Evolutionary conservation across 106 monocot species (phyloP), one percentile per base, ranked within the genome.

Genomic region (Allium cepa): DNA sequence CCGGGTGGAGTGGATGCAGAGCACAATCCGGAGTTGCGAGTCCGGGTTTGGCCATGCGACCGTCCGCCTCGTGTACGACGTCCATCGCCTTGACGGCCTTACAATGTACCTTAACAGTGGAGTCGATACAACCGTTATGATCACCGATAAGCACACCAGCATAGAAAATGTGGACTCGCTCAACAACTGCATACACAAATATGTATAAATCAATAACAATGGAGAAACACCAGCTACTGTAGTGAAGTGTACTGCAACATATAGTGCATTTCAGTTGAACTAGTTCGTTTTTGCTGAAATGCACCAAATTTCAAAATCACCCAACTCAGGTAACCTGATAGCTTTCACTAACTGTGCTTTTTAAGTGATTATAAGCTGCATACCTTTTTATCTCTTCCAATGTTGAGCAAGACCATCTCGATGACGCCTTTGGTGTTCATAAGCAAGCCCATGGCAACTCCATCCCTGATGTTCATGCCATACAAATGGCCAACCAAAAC

Each of bases 381-480:
- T 10, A 76, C 80, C 77, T 77, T 67, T 62, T 82, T 82, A 52
- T 85, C 85, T 5, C 66, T 62, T 10, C 77, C 86, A 26, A 92
- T 78, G 68, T 84, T 79, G 70, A 92, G 87, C 52, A 85, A 52
- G 45, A 84, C 75, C 45, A 92, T 73, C 75, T 92, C 88, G 14
- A 83, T 69, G 47, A 83, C 26, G 10, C 88, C 88, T 46, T 85
- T 81, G 59, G 83, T 77, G 75, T 85, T 92, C 80, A 92, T 85
- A 22, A 88, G 76, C 10, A 88, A 52, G n/a, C 87, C 83, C 11
- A 85, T 71, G 1, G 80, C 58, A 10, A 83, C 11, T 8, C 84
- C 87, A 5, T 84, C 84, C n/a, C 76, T 69, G 10, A 64, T 55
- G 2, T 78, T 59, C 71, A 80, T 76, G 4, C 60, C 48, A 61